A percentile compares a stretch with the other conserved stretches of the same genome.
phyloP scores from a whole-genome alignment of 805 yeast genomes.

The Myxozyma mucilagina region DNA sequence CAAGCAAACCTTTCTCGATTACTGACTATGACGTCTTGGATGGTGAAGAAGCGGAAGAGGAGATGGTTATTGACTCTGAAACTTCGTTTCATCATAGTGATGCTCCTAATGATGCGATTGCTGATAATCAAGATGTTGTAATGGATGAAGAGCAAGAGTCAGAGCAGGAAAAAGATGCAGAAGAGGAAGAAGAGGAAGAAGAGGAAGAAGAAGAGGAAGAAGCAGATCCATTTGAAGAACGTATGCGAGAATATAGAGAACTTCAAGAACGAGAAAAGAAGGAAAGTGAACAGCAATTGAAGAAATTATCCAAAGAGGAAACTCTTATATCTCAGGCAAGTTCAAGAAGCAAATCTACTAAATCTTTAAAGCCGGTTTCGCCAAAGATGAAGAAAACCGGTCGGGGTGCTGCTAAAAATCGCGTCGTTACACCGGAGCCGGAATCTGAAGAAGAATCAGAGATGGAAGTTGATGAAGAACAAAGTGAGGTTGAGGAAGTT shows the following conservation, averaged over 20 bases:
- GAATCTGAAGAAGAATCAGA: slow-evolving; percentile 5
- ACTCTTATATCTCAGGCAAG: not conserved
- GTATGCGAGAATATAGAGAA: slow-evolving; percentile 15
- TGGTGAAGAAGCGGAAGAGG: slow-evolving; percentile 10
- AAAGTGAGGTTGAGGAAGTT: slow-evolving; percentile 10
- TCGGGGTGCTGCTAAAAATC: not conserved
- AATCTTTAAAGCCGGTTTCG: not conserved
- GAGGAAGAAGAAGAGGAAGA: not conserved
- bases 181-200: slow-evolving; percentile 4
- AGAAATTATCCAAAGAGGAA: slow-evolving; percentile 1
- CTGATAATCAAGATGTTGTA: not conserved
- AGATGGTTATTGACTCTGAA: not conserved
- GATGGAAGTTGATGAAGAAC: slow-evolving; percentile 6
- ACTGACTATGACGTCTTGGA: slow-evolving; percentile 21
- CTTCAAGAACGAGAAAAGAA: slow-evolving; percentile 25
- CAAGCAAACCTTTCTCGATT: slow-evolving; percentile 6
- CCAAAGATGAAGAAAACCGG: not conserved
- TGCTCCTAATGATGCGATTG: not conserved
- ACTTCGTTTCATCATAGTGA: slow-evolving; percentile 5
- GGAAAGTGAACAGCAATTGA: slow-evolving; percentile 15
- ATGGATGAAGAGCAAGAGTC: not conserved
- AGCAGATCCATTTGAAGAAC: slow-evolving; percentile 18
- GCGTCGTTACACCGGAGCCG: not conserved
- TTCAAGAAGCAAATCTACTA: not conserved
- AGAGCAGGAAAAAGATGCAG: not conserved